Percentiles rank a stretch among this genome's conserved stretches.
These are phyloP conservation scores for Pascua sp. DNA, from an alignment of 1,284 basidiomycete genomes.

Conservation along the genomic window DNA sequence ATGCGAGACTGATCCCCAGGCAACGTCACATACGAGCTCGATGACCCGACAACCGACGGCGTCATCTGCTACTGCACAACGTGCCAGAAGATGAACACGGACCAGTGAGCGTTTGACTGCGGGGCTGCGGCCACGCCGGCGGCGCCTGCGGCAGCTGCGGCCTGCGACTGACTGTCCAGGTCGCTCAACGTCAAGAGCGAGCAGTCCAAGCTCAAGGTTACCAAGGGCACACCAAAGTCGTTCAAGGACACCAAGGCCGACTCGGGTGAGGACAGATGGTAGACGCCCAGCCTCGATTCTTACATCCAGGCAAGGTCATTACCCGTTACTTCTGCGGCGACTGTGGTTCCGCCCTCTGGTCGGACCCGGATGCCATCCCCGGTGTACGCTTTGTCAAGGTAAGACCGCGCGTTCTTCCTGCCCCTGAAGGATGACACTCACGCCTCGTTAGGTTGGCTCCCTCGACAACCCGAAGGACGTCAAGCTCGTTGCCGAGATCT, in stretches of 20 bases:
- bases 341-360: slow-evolving; percentile 23
- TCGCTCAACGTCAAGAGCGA: slow-evolving; percentile 16
- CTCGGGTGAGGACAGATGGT: slow-evolving; percentile 2
- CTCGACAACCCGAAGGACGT: slow-evolving; percentile 11
- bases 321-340: slow-evolving; percentile 28
- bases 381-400: slow-evolving; percentile 18
- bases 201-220: slow-evolving; percentile 11
- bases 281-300: neutral
- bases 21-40: slow-evolving; percentile 9
- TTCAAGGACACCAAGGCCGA: slow-evolving; percentile 12
- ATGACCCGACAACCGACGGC: slow-evolving; percentile 12
- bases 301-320: slow-evolving; percentile 20
- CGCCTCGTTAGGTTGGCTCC: neutral
- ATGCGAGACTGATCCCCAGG: neutral
- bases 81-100: slow-evolving; percentile 11
- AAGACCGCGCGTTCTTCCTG: neutral
- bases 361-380: slow-evolving; percentile 14
- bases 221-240: slow-evolving; percentile 13
- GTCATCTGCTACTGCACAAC: slow-evolving; percentile 17
- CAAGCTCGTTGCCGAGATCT: slow-evolving; percentile 16
- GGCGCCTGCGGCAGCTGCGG: too few relatives aligned
- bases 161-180: neutral
- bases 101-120: slow-evolving; percentile 1
- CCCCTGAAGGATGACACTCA: neutral
- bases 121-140: neutral